Evolutionary conservation across 2,329 filamentous ascomycete genomes (phyloP).

Genomic region (Xylaria hypoxylon): DNA sequence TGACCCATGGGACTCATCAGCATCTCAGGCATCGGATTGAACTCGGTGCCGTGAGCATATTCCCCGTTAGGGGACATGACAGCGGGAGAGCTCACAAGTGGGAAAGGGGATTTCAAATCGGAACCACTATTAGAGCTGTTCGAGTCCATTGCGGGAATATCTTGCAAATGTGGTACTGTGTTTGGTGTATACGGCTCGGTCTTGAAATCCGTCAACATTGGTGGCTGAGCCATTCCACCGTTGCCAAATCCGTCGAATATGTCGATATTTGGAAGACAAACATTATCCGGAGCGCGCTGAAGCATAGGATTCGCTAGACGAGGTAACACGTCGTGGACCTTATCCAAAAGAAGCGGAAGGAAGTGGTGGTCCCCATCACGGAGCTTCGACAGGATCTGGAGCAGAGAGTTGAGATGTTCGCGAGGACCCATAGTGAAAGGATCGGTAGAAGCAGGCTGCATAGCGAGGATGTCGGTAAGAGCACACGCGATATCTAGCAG

Average conservation of each 20-base stretch:
- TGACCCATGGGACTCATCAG: constrained; percentile 63
- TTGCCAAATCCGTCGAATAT: constrained; percentile 76
- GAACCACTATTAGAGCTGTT: constrained; percentile 53
- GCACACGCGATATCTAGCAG: constrained; percentile 80
- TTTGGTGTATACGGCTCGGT: constrained; percentile 53
- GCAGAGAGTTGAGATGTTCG: constrained; percentile 77
- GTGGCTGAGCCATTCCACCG: constrained; percentile 68
- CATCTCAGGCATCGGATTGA: constrained; percentile 64
- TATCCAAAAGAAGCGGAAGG: constrained; percentile 79
- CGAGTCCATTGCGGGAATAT: constrained; percentile 55
- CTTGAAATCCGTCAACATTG: constrained; percentile 61
- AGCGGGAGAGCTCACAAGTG: constrained; percentile 60
- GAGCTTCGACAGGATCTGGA: constrained; percentile 74
- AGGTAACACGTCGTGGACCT: constrained; percentile 78
- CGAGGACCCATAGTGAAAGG: constrained; percentile 75
- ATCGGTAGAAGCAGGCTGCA: constrained; percentile 69
- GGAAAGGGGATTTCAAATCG: constrained; percentile 63
- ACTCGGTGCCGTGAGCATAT: constrained; percentile 61
- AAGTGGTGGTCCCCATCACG: constrained; percentile 83
- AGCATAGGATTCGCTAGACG: constrained; percentile 70
- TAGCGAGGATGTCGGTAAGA: constrained; percentile 77
- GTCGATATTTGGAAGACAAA: constrained; percentile 61
- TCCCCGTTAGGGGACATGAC: constrained; percentile 66
- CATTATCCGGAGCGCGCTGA: constrained; percentile 67
- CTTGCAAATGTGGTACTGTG: constrained; percentile 56